A percentile compares a stretch with the other conserved stretches of the same genome.
These are phyloP conservation scores for Oenanthe sinensis DNA, from an alignment of 129 eudicot species.

Conservation along the genomic window DNA sequence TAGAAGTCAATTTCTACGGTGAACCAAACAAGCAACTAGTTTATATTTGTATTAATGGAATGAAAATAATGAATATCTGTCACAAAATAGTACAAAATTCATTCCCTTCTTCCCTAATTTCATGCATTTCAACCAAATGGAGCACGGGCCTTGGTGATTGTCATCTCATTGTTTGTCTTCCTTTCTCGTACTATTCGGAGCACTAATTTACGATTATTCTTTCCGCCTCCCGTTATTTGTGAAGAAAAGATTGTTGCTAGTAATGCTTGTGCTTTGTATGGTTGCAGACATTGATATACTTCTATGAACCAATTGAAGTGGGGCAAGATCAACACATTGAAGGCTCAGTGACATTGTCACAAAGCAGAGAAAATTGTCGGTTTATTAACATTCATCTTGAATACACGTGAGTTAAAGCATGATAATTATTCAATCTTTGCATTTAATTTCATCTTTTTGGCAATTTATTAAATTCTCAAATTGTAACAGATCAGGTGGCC, in stretches of 20 bases:
- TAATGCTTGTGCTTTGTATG: neutral
- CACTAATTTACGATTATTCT: neutral
- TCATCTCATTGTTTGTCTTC: neutral
- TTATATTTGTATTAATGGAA: neutral
- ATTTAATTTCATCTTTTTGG: neutral
- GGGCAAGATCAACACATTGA: slow-evolving; percentile 90
- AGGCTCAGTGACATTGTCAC: slow-evolving; percentile 71
- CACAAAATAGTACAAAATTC: neutral
- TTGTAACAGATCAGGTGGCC: slow-evolving; percentile 68
- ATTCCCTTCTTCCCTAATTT: neutral
- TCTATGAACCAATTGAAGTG: slow-evolving; percentile 79
- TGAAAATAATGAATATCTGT: neutral
- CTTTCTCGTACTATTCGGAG: neutral
- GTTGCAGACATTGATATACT: slow-evolving; percentile 77
- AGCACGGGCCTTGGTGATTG: neutral
- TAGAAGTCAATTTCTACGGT: neutral
- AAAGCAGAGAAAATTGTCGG: slow-evolving; percentile 85
- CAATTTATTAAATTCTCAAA: neutral
- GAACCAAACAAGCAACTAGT: neutral
- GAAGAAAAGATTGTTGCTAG: neutral
- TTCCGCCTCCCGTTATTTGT: neutral
- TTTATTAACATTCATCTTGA: slow-evolving; percentile 90
- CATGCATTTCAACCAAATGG: neutral
- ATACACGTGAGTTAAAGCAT: slow-evolving; percentile 54
- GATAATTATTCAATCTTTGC: neutral